Evolutionary conservation across 164 flowering plant species (phyloP), one percentile per base, ranked within the genome.

Genomic region (Saururus chinensis): DNA sequence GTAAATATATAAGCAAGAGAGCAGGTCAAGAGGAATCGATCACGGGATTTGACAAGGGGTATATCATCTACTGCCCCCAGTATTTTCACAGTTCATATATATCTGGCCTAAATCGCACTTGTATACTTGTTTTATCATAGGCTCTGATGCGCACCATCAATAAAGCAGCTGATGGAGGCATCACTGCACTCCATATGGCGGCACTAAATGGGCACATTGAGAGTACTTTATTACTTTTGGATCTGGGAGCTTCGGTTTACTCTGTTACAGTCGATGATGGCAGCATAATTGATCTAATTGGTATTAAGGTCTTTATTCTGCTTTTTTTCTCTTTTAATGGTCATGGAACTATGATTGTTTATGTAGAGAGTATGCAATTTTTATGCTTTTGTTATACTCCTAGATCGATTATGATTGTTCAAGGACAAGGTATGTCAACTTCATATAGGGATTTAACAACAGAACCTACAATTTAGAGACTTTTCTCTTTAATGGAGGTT

Each of bases 141-240:
- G 79, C 74, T 51, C 84, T 92, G n/a, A 54, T 26, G 64, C 71
- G 79, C 52, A 75, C 84, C 63, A 73, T 86, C 56, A 92, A 86
- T 71, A 78, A 72, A 67, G 71, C 92, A 10, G 87, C 96, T 48
- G 98, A 92, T 79, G 98, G 96, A 69, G 96, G 98, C 8, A 76
- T 89, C 60, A 92, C 98, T 66, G 93, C 98, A 19, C 84, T 92
- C 51, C 96, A 92, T 76, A 89, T 92, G 98, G 96, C 96, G 25
- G 90, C 96, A 51, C 74, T 92, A 62, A 89, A 92, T 70, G 96
- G 98, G 57, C 96, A 92, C 77, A 80, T 74, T 20, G 98, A 88
- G 41, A 80, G 75, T 14, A 73, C 87, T 42, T 89, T 84, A 25
- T 76, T 92, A 57, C 86, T 92, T 54, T 66, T 89, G 72, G 95